A percentile compares a stretch with the other conserved stretches of the same genome.
These are phyloP conservation scores for Apiospora arundinis DNA, from an alignment of 2,329 filamentous ascomycete genomes.

Conservation along the genomic window DNA sequence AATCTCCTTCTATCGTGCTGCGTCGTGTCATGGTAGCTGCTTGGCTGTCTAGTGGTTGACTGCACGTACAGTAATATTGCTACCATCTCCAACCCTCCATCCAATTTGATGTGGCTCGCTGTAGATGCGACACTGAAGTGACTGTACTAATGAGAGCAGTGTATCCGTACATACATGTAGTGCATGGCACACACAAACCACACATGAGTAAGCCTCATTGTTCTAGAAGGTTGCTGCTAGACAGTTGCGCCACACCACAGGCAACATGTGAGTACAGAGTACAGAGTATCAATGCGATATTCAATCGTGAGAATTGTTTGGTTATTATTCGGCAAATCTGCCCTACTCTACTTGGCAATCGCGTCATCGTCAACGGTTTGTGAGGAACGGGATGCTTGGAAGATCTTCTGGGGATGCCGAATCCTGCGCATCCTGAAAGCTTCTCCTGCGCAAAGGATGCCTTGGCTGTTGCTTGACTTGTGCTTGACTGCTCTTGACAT, in stretches of 20 bases:
- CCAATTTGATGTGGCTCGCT: conserved; percentile 1
- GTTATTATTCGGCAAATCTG: too few species aligned
- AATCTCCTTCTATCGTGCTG: background rate
- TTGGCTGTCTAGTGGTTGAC: background rate
- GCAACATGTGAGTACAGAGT: too few species aligned
- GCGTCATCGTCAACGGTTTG: background rate
- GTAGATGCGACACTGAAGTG: background rate
- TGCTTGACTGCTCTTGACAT: background rate
- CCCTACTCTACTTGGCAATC: background rate
- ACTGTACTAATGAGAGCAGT: background rate
- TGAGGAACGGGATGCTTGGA: background rate
- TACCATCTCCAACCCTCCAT: background rate
- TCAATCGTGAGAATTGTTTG: too few species aligned
- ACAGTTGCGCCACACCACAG: too few species aligned
- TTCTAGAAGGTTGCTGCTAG: background rate
- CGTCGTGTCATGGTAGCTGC: background rate
- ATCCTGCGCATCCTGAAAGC: background rate
- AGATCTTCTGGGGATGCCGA: background rate
- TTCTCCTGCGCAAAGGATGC: background rate
- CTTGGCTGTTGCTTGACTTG: conserved; percentile 5
- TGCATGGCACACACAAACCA: too few species aligned
- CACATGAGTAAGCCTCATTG: background rate
- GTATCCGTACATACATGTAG: too few species aligned
- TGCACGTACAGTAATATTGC: background rate
- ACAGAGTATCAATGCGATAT: too few species aligned